Conservation (phyloP, 2,329 filamentous ascomycete genomes). For the Emergomyces orientalis region DNA sequence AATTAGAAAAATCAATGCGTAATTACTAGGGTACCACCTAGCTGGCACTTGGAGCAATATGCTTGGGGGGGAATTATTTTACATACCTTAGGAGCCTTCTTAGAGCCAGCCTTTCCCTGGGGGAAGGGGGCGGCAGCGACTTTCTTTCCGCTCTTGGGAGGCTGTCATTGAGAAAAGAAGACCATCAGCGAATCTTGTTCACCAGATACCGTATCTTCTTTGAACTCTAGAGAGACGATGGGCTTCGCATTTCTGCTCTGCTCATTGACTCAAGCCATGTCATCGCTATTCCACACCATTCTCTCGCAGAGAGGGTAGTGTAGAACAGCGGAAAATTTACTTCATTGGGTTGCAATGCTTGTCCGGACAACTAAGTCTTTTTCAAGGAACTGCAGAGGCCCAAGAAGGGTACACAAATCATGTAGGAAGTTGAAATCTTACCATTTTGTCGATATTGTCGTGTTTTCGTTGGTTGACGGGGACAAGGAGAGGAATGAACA, state of each 20-base stretch:
- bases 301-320: constrained; percentile 24
- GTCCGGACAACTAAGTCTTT: constrained; percentile 8
- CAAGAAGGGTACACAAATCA: constrained; percentile 29
- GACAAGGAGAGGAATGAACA: constrained; percentile 25
- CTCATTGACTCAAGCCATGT: constrained; percentile 46
- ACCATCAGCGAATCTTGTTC: constrained; percentile 81
- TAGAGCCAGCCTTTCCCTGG: constrained; percentile 76
- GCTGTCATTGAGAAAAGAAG: constrained; percentile 99
- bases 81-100: constrained; percentile 96
- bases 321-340: constrained; percentile 27
- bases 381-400: constrained; percentile 34
- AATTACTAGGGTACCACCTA: constrained; percentile 14
- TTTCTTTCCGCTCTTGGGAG: constrained; percentile 97
- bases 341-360: constrained; percentile 5
- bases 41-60: background rate
- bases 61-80: constrained; percentile 5
- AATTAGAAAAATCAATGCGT: constrained; percentile 14
- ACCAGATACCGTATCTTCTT: constrained; percentile 66
- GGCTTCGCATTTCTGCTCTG: constrained; percentile 45
- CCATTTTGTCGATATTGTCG: constrained; percentile 50
- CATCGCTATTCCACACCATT: constrained; percentile 28
- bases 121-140: constrained; percentile 94
- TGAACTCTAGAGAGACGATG: constrained; percentile 78
- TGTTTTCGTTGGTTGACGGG: constrained; percentile 40
- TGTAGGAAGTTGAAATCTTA: constrained; percentile 48